Evolutionary conservation across 2,329 filamentous ascomycete genomes (phyloP).

Genomic region (Aspergillus fumigatus): DNA sequence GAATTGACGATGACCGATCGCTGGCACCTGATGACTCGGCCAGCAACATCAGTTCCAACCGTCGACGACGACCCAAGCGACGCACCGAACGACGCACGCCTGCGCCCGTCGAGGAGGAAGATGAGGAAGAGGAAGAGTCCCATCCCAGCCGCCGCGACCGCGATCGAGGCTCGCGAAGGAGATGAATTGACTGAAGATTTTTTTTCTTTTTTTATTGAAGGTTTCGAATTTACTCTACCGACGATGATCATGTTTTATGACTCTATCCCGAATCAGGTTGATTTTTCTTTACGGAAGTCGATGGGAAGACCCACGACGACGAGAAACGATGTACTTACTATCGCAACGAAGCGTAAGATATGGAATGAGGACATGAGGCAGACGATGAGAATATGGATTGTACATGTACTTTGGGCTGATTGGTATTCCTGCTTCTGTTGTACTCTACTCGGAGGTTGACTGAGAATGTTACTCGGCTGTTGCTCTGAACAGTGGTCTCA

Average conservation of each 20-base stretch:
- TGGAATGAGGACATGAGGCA: neutral
- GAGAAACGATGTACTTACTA: neutral
- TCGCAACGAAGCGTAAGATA: neutral
- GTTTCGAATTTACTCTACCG: neutral
- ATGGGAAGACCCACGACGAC: neutral
- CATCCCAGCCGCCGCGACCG: conserved; percentile 22
- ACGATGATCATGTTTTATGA: neutral
- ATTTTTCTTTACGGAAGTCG: neutral
- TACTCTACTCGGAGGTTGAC: neutral
- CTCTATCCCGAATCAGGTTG: neutral
- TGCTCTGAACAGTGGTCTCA: neutral
- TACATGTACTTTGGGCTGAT: neutral
- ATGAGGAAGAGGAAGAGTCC: conserved; percentile 34
- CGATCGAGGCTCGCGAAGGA: conserved; percentile 21
- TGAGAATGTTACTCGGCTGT: neutral
- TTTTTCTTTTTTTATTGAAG: neutral
- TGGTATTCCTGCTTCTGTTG: neutral
- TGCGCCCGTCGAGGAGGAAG: conserved; percentile 45
- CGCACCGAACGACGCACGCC: conserved; percentile 47
- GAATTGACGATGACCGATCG: conserved; percentile 42
- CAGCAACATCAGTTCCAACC: conserved; percentile 46
- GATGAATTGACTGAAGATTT: conserved; percentile 7
- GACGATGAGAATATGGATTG: neutral
- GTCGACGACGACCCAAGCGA: conserved; percentile 42
- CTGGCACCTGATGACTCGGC: conserved; percentile 47